phyloP scores from a whole-genome alignment of 2,329 filamentous ascomycete genomes.

The Raffaelea arxii region DNA sequence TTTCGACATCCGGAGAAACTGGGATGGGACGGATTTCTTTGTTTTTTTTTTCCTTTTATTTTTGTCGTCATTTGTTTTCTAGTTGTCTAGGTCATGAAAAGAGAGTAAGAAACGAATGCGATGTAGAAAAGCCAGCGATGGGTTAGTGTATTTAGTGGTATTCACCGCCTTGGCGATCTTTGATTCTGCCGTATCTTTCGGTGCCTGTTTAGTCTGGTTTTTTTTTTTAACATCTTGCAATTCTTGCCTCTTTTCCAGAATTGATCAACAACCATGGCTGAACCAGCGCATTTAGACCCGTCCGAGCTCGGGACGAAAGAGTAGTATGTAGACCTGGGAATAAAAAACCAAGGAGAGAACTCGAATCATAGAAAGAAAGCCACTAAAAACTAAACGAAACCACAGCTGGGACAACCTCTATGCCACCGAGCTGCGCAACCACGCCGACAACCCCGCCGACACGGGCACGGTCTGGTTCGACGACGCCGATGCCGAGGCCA shows the following conservation, averaged over 20 bases:
- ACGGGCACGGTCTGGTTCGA: slow-evolving; percentile 94
- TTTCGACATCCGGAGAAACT: not conserved
- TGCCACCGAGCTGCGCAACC: slow-evolving; percentile 59
- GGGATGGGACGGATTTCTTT: not conserved
- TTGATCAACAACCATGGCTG: slow-evolving; percentile 4
- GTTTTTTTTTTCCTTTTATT: not conserved
- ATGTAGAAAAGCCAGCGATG: not conserved
- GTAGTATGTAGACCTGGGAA: slow-evolving; percentile 71
- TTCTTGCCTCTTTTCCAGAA: not conserved
- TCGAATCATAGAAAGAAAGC: too few relatives aligned
- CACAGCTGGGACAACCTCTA: slow-evolving; percentile 69
- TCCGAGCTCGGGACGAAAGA: slow-evolving; percentile 79
- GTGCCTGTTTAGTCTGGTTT: not conserved
- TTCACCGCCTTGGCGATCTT: slow-evolving; percentile 5
- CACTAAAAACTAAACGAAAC: too few relatives aligned
- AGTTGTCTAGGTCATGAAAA: not conserved
- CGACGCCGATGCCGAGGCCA: slow-evolving; percentile 78
- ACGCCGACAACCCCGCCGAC: slow-evolving; percentile 62
- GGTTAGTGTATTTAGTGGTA: not conserved
- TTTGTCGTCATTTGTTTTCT: not conserved
- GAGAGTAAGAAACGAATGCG: not conserved
- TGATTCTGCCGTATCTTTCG: slow-evolving; percentile 2
- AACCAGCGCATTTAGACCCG: slow-evolving; percentile 61
- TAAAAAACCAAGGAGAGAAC: too few relatives aligned
- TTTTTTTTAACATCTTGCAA: not conserved